These are phyloP conservation scores for Paxillus rubicundulus DNA, from an alignment of 768 basidiomycete species.

Conservation along the genomic window DNA sequence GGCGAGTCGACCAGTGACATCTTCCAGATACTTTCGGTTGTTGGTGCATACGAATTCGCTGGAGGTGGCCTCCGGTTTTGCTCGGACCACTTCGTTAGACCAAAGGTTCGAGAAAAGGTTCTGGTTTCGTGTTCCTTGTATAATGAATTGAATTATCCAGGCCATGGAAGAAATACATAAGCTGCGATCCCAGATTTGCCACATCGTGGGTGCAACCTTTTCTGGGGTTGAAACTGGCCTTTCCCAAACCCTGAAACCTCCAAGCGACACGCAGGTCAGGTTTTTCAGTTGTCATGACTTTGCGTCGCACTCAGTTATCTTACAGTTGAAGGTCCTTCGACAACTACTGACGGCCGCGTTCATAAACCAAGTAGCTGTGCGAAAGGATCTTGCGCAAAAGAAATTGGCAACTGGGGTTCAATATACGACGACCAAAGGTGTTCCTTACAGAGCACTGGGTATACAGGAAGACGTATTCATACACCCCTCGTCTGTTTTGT, in stretches of 20 bases:
- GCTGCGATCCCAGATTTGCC: constrained; percentile 82
- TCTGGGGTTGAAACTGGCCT: constrained; percentile 60
- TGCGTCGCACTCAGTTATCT: constrained; percentile 3
- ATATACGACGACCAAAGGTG: constrained; percentile 71
- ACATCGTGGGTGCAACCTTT: constrained; percentile 80
- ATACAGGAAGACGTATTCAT: constrained; percentile 87
- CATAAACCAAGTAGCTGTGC: constrained; percentile 92
- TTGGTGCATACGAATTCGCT: constrained; percentile 94
- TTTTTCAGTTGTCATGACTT: background rate
- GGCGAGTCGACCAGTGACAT: constrained; percentile 83
- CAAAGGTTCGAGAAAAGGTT: constrained; percentile 57
- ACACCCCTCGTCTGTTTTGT: constrained; percentile 84
- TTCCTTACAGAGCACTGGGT: constrained; percentile 81
- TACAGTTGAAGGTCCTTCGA: constrained; percentile 81
- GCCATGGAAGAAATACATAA: constrained; percentile 99
- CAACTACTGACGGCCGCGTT: constrained; percentile 88
- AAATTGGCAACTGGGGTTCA: constrained; percentile 58
- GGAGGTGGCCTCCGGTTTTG: constrained; percentile 83
- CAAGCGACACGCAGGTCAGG: constrained; percentile 71
- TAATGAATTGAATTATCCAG: constrained; percentile 38
- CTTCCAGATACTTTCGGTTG: constrained; percentile 86
- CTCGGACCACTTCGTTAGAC: constrained; percentile 81
- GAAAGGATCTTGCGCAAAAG: constrained; percentile 76
- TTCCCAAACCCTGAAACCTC: constrained; percentile 66
- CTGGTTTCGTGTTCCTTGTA: background rate